Evolutionary conservation across 2,329 filamentous ascomycete genomes (phyloP), one percentile per base, ranked within the genome.

Genomic region (Ceratocystis variospora): DNA sequence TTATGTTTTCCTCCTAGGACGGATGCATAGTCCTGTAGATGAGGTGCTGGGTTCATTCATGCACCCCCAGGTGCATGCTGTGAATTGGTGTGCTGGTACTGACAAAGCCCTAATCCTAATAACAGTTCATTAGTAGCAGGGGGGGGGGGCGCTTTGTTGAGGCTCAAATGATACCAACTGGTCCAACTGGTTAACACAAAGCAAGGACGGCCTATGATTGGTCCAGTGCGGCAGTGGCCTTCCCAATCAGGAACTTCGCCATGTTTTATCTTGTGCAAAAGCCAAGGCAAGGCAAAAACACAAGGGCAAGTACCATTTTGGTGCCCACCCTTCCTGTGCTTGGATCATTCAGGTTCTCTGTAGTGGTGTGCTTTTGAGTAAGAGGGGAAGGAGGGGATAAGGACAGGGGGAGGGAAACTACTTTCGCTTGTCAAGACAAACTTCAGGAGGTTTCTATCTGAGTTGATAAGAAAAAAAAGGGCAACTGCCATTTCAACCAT

Each of bases 361-460:
- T 41, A 25, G 48, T 50, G 48, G 46, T 25, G 46, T 50, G 46
- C 12, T 50, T 50, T 50, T 50, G 53, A 57, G 12, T 31, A n/a
- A n/a, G 22, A 57, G 22, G 19, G 22, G 8, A 22, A 28, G 28
- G 53, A 31, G 28, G 17, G 48, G 17, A 22, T 10, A 25, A 19
- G 19, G 48, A 19, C n/a, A 19, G 22, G 48, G 48, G 22, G 19
- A 25, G 22, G 46, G 6, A 22, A 50, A 12, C 48, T 50, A 50
- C 48, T 50, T 50, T 50, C 48, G 48, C 48, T 50, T 50, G 48
- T 50, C 48, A 50, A 50, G 48, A 50, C 48, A 50, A 10, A 50
- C 48, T 25, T 50, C 48, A 50, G 48, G 48, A 50, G 48, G 8
- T 41, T 50, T 22, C 25, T 50, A 22, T 22, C 22, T 10, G 48